phyloP scores from a whole-genome alignment of 2,329 filamentous ascomycete species.

The Colletotrichum sp. region DNA sequence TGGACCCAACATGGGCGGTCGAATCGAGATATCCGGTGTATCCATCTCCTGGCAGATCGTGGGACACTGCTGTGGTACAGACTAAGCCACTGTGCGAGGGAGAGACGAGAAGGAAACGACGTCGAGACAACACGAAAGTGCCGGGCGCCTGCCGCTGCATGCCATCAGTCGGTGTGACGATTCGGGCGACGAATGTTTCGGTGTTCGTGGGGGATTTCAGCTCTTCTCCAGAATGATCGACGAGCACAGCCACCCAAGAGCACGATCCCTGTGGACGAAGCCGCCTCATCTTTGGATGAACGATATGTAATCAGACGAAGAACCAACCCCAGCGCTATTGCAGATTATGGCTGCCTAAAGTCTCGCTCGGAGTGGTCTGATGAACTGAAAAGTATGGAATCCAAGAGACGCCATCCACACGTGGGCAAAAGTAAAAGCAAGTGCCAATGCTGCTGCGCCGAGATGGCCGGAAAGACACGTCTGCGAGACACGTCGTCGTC shows the following conservation, averaged over 20 bases:
- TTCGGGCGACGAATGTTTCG: not conserved
- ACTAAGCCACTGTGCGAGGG: not conserved
- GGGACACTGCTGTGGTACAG: not conserved
- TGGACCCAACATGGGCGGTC: not conserved
- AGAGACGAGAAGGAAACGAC: not conserved
- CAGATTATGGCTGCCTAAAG: not conserved
- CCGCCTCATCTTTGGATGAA: not conserved
- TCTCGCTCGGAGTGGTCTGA: not conserved
- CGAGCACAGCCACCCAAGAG: not conserved
- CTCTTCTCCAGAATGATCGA: slow-evolving; percentile 11
- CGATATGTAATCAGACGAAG: not conserved
- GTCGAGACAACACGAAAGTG: not conserved
- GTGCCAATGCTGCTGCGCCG: not conserved
- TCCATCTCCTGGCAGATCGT: not conserved
- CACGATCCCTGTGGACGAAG: slow-evolving; percentile 3
- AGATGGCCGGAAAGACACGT: not conserved
- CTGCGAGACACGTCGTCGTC: not conserved
- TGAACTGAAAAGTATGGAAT: not conserved
- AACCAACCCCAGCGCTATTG: not conserved
- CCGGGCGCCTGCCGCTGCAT: not conserved
- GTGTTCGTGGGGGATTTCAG: not conserved
- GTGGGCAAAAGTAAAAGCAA: not conserved
- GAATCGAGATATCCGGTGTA: not conserved
- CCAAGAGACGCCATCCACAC: not conserved
- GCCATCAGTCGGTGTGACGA: not conserved